A percentile compares a stretch with the other conserved stretches of the same genome.
Conservation (phyloP, 352 stramenopile genomes). For the Phytophthora litchii region DNA sequence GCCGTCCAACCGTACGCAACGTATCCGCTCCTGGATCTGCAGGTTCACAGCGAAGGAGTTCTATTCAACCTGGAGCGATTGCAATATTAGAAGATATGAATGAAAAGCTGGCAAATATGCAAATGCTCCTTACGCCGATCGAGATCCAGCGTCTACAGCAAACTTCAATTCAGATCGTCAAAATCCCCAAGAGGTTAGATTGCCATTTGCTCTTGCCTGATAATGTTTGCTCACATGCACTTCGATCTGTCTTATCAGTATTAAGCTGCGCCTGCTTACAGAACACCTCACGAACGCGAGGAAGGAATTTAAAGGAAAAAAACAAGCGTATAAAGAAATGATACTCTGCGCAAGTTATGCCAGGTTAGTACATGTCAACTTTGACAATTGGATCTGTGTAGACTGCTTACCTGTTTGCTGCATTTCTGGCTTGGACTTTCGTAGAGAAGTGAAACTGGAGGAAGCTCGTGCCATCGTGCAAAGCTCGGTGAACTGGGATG, state of each 20-base stretch:
- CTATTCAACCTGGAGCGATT: conserved; percentile 22
- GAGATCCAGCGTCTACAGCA: conserved; percentile 78
- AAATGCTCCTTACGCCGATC: conserved; percentile 79
- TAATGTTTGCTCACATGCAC: neutral
- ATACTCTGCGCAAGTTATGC: conserved; percentile 53
- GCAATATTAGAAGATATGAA: conserved; percentile 59
- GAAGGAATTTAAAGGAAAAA: conserved; percentile 47
- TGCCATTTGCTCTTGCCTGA: neutral
- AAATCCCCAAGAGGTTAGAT: conserved; percentile 63
- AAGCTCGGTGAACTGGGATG: conserved; percentile 46
- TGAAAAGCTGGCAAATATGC: conserved; percentile 69
- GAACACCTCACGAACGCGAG: conserved; percentile 51
- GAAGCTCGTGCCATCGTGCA: conserved; percentile 80
- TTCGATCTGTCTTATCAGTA: conserved; percentile 31
- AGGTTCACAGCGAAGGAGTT: conserved; percentile 9
- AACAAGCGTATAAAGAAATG: conserved; percentile 61
- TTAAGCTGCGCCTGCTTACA: conserved; percentile 62
- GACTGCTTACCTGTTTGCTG: neutral
- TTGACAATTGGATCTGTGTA: neutral
- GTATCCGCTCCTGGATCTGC: conserved; percentile 28
- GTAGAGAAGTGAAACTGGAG: conserved; percentile 64
- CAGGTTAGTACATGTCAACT: conserved; percentile 30
- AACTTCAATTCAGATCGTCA: conserved; percentile 63
- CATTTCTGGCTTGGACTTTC: neutral
- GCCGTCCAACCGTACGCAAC: conserved; percentile 16